These are phyloP conservation scores for Guillardia theta DNA, from an alignment of 78 protist species.

Conservation along the genomic window DNA sequence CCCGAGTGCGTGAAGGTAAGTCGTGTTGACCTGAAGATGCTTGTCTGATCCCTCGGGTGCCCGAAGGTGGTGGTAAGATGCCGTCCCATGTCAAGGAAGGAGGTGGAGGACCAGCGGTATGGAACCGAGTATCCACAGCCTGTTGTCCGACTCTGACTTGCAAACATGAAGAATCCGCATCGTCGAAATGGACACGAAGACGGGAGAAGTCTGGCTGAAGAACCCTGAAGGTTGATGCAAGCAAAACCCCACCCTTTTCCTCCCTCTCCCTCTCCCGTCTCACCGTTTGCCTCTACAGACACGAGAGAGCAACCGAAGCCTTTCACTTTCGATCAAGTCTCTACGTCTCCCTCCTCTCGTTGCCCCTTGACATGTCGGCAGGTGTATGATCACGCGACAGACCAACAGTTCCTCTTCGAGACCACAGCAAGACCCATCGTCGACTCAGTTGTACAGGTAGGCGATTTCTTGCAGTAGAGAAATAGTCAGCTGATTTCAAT, in stretches of 20 bases:
- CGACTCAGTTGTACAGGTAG: conserved; percentile 41
- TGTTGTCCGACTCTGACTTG: too few relatives aligned
- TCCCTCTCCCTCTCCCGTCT: too few relatives aligned
- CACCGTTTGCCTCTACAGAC: too few relatives aligned
- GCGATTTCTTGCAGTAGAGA: too few relatives aligned
- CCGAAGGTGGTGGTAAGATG: conserved; percentile 34
- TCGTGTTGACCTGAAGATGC: too few relatives aligned
- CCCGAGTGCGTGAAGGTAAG: too few relatives aligned
- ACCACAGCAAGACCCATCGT: conserved; percentile 24
- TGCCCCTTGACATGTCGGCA: background rate
- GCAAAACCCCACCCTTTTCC: too few relatives aligned
- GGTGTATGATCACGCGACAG: background rate
- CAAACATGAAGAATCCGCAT: too few relatives aligned
- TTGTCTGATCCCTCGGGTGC: too few relatives aligned
- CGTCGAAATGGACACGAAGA: background rate
- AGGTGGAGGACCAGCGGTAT: conserved; percentile 36
- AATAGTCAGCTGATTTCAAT: too few relatives aligned
- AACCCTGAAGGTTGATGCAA: background rate
- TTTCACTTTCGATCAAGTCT: conserved; percentile 36
- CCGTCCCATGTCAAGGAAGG: conserved; percentile 24
- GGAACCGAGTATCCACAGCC: too few relatives aligned
- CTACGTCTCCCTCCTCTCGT: background rate
- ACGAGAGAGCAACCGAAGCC: background rate
- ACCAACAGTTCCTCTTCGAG: background rate
- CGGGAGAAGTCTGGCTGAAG: conserved; percentile 15